Conservation (phyloP, 345 rosid genomes). For the Theobroma cacao region DNA sequence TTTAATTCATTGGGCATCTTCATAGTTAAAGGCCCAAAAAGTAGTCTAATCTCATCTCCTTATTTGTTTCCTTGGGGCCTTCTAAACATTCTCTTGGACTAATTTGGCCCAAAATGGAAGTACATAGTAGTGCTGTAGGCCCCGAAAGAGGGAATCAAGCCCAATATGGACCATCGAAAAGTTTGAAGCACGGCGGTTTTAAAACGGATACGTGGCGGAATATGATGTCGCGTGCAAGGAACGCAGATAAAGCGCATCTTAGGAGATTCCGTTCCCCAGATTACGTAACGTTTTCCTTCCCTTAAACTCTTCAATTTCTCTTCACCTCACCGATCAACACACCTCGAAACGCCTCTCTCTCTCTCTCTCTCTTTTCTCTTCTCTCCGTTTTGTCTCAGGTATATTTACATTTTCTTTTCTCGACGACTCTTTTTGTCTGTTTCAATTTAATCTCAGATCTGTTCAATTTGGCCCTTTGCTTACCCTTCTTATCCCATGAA, state of each 20-base stretch:
- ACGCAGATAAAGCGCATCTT: conserved; percentile 2
- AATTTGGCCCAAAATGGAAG: neutral
- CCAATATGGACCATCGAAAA: neutral
- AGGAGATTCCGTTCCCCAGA: neutral
- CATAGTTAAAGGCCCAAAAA: neutral
- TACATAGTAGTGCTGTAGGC: too few relatives aligned
- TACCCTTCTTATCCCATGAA: neutral
- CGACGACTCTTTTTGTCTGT: neutral
- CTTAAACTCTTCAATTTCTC: neutral
- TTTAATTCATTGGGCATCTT: neutral
- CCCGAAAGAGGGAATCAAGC: neutral
- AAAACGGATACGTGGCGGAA: neutral
- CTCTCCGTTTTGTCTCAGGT: neutral
- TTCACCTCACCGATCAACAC: neutral
- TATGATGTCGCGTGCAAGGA: neutral
- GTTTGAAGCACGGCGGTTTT: too few relatives aligned
- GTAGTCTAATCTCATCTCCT: neutral
- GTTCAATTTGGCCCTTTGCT: neutral
- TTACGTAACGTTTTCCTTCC: neutral
- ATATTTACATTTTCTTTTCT: neutral
- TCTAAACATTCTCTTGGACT: neutral
- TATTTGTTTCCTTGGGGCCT: neutral
- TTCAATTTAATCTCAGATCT: neutral
- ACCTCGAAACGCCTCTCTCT: neutral
- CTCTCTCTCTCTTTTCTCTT: neutral